Percentiles rank a stretch among this genome's conserved stretches.
Evolutionary conservation across 768 basidiomycete species (phyloP).

Genomic region (Hebeloma cylindrosporum): DNA sequence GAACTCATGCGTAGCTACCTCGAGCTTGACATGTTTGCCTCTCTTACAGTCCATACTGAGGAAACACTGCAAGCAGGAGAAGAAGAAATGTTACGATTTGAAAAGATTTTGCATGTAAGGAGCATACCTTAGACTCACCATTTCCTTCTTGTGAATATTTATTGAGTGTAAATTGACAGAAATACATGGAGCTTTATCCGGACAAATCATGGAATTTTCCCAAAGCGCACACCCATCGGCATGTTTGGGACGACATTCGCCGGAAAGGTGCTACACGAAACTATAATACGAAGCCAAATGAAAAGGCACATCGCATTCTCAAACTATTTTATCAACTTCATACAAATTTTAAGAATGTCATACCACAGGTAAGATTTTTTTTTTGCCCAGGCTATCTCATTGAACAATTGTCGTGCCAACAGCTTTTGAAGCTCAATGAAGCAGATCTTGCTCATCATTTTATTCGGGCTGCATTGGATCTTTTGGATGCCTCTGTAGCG

Average conservation of each 20-base stretch:
- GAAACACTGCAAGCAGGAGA: slow-evolving; percentile 24
- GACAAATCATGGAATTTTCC: slow-evolving; percentile 35
- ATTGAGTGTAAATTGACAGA: background rate
- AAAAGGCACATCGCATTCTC: slow-evolving; percentile 30
- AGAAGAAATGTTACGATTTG: slow-evolving; percentile 20
- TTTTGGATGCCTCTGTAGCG: too few species aligned
- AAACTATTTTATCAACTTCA: slow-evolving; percentile 25
- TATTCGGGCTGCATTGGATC: too few species aligned
- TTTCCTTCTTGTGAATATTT: slow-evolving; percentile 1
- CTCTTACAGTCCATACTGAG: slow-evolving; percentile 32
- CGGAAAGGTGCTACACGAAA: slow-evolving; percentile 29
- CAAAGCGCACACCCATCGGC: slow-evolving; percentile 33
- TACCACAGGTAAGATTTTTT: slow-evolving; percentile 25
- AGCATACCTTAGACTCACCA: background rate
- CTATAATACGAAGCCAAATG: slow-evolving; percentile 33
- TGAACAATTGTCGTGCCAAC: background rate
- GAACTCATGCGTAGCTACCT: slow-evolving; percentile 30
- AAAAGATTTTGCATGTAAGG: slow-evolving; percentile 23
- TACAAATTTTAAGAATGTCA: slow-evolving; percentile 36
- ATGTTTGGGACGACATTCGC: slow-evolving; percentile 32
- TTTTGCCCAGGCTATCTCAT: background rate
- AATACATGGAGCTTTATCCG: slow-evolving; percentile 1
- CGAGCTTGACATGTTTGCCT: slow-evolving; percentile 29
- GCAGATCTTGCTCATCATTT: background rate
- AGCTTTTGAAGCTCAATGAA: background rate